Evolutionary conservation across 345 rosid species (phyloP).

Genomic region (Mallotus nudiflorus): DNA sequence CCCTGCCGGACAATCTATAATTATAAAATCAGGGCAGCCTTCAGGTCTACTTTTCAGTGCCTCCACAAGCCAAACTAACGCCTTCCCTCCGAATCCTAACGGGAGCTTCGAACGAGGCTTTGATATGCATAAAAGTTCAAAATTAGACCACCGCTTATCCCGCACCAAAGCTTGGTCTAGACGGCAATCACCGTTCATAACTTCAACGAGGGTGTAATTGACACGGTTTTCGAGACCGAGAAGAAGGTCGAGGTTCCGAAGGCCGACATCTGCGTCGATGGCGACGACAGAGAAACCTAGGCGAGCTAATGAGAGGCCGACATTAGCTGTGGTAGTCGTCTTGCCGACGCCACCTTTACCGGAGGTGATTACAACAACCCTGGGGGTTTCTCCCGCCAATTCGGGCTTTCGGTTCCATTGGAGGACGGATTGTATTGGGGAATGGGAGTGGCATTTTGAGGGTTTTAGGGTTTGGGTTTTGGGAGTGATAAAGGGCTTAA

Average conservation of each 20-base stretch:
- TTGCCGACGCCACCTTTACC: constrained; percentile 99
- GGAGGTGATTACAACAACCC: constrained; percentile 95
- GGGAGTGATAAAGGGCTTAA: constrained; percentile 20
- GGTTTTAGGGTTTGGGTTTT: constrained; percentile 28
- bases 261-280: constrained; percentile 91
- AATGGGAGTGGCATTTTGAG: neutral
- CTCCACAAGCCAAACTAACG: constrained; percentile 88
- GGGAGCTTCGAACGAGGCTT: constrained; percentile 94
- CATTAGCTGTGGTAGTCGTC: constrained; percentile 95
- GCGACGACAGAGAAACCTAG: constrained; percentile 93
- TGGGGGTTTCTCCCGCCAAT: constrained; percentile 87
- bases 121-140: constrained; percentile 87
- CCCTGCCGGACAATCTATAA: constrained; percentile 93
- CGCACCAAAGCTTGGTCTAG: constrained; percentile 95
- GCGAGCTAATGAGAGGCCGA: constrained; percentile 96
- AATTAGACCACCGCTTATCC: constrained; percentile 93
- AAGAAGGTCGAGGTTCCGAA: constrained; percentile 91
- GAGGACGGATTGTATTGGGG: constrained; percentile 57
- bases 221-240: constrained; percentile 93
- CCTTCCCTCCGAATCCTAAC: constrained; percentile 89
- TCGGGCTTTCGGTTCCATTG: constrained; percentile 92
- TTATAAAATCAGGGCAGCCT: constrained; percentile 77
- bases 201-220: constrained; percentile 89
- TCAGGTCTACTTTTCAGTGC: constrained; percentile 66
- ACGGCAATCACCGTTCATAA: constrained; percentile 87